phyloP scores from a whole-genome alignment of 768 basidiomycete genomes.

The Hysterangium stoloniferum region DNA sequence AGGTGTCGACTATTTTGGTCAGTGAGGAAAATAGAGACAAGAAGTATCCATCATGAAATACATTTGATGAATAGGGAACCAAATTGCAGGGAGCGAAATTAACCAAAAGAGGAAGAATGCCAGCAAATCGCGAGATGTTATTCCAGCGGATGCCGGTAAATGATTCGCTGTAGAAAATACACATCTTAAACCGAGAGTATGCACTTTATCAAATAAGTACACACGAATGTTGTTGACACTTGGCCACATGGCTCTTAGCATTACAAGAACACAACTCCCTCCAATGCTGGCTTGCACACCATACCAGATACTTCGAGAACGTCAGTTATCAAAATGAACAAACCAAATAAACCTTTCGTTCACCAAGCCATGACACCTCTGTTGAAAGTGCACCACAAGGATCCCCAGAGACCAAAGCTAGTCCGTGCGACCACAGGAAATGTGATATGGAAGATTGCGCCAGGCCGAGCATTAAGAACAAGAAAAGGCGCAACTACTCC shows the following conservation, averaged over 20 bases:
- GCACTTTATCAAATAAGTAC: slow-evolving; percentile 20
- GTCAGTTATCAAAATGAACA: not conserved
- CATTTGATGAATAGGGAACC: slow-evolving; percentile 80
- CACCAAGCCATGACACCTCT: slow-evolving; percentile 68
- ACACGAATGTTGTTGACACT: slow-evolving; percentile 57
- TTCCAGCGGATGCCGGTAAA: slow-evolving; percentile 67
- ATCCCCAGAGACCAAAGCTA: slow-evolving; percentile 75
- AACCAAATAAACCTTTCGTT: slow-evolving; percentile 14
- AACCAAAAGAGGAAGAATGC: slow-evolving; percentile 87
- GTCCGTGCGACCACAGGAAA: slow-evolving; percentile 70
- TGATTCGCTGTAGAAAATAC: slow-evolving; percentile 46
- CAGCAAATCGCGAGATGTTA: slow-evolving; percentile 65
- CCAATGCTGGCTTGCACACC: slow-evolving; percentile 78
- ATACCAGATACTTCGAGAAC: slow-evolving; percentile 55
- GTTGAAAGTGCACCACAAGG: slow-evolving; percentile 73
- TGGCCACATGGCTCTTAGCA: slow-evolving; percentile 74
- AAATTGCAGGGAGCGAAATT: slow-evolving; percentile 69
- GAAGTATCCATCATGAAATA: slow-evolving; percentile 26
- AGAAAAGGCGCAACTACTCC: slow-evolving; percentile 57
- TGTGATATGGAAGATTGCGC: slow-evolving; percentile 69
- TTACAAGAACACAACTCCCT: slow-evolving; percentile 66
- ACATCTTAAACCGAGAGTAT: no score
- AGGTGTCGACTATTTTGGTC: slow-evolving; percentile 43
- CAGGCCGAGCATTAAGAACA: slow-evolving; percentile 68
- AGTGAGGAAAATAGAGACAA: not conserved